Base-by-base conservation (phyloP, 805 yeast genomes). In the Candida awuae region DNA sequence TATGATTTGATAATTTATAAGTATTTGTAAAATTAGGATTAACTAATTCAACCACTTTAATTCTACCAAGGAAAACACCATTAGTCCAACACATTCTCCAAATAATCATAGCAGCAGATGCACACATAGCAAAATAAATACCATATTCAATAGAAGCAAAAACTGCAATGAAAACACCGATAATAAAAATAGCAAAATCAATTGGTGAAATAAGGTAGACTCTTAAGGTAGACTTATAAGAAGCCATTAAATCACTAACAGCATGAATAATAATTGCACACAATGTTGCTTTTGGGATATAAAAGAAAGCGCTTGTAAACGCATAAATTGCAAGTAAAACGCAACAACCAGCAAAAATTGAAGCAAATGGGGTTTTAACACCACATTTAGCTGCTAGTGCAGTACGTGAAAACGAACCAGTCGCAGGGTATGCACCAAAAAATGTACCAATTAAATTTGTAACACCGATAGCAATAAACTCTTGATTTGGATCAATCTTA, bases 301-400 rank as follows among this genome's bases (percentile, higher is more conserved):
- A 87, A 65, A 71, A 84, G 66, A 87, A 87, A 4, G 94, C 81
- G 41, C 68, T 68, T 7, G 96, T 87, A 52, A 87, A 71, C 41
- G 82, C 77, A 61, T 87, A 88, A 45, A 87, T 68, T 3, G 96
- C 94, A 46, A 87, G 65, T 45, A 87, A 62, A 18, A 87, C 96
- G 61, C 88, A 87, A 31, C 73, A 75, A 55, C 96, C 97, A 9
- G 95, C 84, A 62, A 78, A 83, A 34, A 86, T 69, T 64, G 96
- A 96, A 34, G 95, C 92, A 46, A 87, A 66, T 22, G 97, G 97
- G n/a, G 97, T 88, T 56, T 86, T 75, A 32, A 87, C 97, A 57
- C 94, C 94, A 71, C 95, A 87, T 63, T 87, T 87, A 39, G 94
- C 80, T 65, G 87, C 86, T 54, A 87, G 71, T 12, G 96, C 96